Percentiles rank a stretch among this genome's conserved stretches.
phyloP scores from a whole-genome alignment of 257 asterid genomes.

The Solanum corneliomulleri region DNA sequence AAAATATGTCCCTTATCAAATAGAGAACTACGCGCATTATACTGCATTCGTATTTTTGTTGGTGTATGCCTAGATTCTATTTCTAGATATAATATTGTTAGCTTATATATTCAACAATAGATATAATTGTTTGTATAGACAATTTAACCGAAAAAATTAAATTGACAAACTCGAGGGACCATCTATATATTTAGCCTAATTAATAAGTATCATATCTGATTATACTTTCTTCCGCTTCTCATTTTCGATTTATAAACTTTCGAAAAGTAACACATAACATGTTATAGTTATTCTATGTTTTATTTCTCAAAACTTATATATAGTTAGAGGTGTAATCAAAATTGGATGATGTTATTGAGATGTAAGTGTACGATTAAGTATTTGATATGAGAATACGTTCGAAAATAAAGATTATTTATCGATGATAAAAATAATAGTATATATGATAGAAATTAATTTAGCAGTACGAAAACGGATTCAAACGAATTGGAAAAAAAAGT shows the following conservation, averaged over 20 bases:
- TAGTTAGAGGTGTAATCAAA: background rate
- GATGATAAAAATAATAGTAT: accelerated
- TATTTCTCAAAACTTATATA: background rate
- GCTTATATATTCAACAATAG: background rate
- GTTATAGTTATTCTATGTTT: background rate
- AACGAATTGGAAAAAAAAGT: accelerated
- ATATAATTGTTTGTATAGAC: background rate
- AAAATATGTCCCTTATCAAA: no score
- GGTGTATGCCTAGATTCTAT: background rate
- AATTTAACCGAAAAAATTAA: no score
- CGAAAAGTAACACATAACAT: background rate
- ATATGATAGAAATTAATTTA: no score
- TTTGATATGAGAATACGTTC: background rate
- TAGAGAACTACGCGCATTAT: background rate
- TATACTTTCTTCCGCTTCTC: background rate
- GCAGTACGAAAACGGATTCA: background rate
- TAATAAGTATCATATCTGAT: background rate
- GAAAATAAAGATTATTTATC: background rate
- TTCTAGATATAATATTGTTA: background rate
- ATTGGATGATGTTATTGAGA: background rate
- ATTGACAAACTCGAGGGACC: background rate
- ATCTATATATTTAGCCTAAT: background rate
- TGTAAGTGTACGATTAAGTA: background rate
- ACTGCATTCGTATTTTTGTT: no score
- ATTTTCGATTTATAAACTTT: background rate